Base-by-base conservation (phyloP, 2,329 filamentous ascomycete species). In the Botrytis byssoidea region DNA sequence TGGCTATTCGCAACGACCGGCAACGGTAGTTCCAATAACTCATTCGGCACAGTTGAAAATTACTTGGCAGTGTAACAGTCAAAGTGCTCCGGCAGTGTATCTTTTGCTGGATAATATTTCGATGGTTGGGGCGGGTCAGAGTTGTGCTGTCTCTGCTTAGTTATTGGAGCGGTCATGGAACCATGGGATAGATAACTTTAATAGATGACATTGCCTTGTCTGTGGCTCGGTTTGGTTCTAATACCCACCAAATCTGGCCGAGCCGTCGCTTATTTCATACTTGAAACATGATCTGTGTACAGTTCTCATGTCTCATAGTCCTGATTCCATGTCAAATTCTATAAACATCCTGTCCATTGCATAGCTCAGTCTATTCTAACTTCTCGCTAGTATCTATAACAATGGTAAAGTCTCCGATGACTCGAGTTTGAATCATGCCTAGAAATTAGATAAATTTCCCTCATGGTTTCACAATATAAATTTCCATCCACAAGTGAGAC, bases 21-120 rank as follows among this genome's bases (percentile, higher is more conserved):
- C 16, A 42, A n/a, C 35, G 4, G 44, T 69, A 2, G 20, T 40
- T 5, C 25, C 66, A 0, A 69, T 4, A 22, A 37, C 66, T 32
- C 66, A 69, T 16, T 40, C 32, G 22, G 66, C 18, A 3, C 14
- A 51, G 25, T 48, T 69, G 10, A 8, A 22, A 35, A 44, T 69
- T 5, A 16, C 35, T 35, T 69, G 16, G 25, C 25, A 18, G 20
- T 59, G 51, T 32, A 5, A 2, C 29, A 22, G 3, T 32, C 44
- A n/a, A 22, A 2, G 0, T 14, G 9, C 7, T 59, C 0, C 6
- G 22, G 0, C 1, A 2, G 7, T 8, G 25, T 5, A 59, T 69
- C 12, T 69, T 32, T 16, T 57, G 18, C n/a, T 59, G n/a, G 48
- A 59, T 69, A 32, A 42, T 44, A 25, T 69, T 59, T 25, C 46